These are phyloP conservation scores for Thermothielavioides terrestris DNA, from an alignment of 495 filamentous ascomycete genomes.

Conservation along the genomic window DNA sequence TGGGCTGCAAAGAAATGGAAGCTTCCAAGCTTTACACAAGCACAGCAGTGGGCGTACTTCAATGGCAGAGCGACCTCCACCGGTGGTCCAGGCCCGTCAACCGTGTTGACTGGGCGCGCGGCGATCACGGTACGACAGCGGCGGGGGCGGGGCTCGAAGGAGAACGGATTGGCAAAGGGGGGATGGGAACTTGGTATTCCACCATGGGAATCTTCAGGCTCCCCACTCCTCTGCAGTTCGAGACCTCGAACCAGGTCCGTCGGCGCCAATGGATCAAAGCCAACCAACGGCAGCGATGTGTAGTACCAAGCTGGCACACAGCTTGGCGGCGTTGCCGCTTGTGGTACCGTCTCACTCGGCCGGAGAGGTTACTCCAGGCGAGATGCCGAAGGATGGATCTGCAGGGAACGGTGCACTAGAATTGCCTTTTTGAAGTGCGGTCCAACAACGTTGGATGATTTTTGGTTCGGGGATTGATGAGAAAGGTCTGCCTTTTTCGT, in stretches of 20 bases:
- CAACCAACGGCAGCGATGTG: too few relatives aligned
- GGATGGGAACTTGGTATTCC: conserved; percentile 21
- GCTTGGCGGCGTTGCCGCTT: background rate
- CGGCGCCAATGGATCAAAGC: background rate
- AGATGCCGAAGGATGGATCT: background rate
- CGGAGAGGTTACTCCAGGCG: background rate
- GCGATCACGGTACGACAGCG: conserved; percentile 2
- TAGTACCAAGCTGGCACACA: too few relatives aligned
- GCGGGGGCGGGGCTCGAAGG: conserved; percentile 5
- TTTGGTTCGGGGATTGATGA: too few relatives aligned
- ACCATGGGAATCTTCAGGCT: conserved; percentile 10
- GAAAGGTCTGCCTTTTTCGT: too few relatives aligned
- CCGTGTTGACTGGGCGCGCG: background rate
- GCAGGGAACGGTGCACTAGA: too few relatives aligned
- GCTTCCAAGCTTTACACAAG: background rate
- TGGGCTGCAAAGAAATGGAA: too few relatives aligned
- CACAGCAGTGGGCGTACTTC: background rate
- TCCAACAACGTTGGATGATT: too few relatives aligned
- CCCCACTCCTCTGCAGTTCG: background rate
- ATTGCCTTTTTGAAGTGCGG: too few relatives aligned
- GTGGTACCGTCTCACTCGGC: background rate
- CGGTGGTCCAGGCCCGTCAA: background rate
- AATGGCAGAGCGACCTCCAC: background rate
- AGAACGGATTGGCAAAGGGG: conserved; percentile 10
- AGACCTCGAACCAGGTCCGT: background rate